These are phyloP conservation scores for Hypoxylon lenormandii DNA, from an alignment of 495 filamentous ascomycete genomes.

Conservation along the genomic window DNA sequence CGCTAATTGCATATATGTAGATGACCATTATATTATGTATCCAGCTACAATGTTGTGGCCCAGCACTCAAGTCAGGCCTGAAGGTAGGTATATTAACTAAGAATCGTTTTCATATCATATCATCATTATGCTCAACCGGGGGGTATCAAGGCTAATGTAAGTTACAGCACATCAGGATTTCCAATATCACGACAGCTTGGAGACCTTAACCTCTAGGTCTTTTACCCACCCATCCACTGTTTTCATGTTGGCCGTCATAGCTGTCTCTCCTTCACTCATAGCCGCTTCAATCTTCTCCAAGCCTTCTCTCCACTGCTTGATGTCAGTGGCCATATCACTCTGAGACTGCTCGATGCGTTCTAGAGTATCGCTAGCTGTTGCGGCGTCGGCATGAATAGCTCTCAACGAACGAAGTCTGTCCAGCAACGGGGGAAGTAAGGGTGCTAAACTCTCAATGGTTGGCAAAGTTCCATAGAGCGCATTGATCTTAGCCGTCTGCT, in stretches of 20 bases:
- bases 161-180: slow-evolving; percentile 11
- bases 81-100: not conserved
- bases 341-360: slow-evolving; percentile 81
- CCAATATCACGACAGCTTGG: slow-evolving; percentile 59
- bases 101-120: not conserved
- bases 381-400: slow-evolving; percentile 86
- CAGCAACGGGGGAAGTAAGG: slow-evolving; percentile 84
- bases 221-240: slow-evolving; percentile 89
- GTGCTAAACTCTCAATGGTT: slow-evolving; percentile 87
- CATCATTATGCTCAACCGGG: slow-evolving; percentile 18
- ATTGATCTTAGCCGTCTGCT: slow-evolving; percentile 86
- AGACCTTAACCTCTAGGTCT: slow-evolving; percentile 81
- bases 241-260: slow-evolving; percentile 80
- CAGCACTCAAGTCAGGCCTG: too few species aligned
- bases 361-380: slow-evolving; percentile 81
- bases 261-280: slow-evolving; percentile 73
- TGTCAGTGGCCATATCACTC: slow-evolving; percentile 82
- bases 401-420: slow-evolving; percentile 86
- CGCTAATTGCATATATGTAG: not conserved
- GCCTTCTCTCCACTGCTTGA: slow-evolving; percentile 86
- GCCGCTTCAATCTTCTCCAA: slow-evolving; percentile 80
- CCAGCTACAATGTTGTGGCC: too few species aligned
- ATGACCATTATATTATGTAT: not conserved
- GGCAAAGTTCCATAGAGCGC: slow-evolving; percentile 89
- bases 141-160: slow-evolving; percentile 33